Percentiles rank a stretch among this genome's conserved stretches.
Evolutionary conservation across 768 basidiomycete genomes (phyloP).

Genomic region (Mycena venus): DNA sequence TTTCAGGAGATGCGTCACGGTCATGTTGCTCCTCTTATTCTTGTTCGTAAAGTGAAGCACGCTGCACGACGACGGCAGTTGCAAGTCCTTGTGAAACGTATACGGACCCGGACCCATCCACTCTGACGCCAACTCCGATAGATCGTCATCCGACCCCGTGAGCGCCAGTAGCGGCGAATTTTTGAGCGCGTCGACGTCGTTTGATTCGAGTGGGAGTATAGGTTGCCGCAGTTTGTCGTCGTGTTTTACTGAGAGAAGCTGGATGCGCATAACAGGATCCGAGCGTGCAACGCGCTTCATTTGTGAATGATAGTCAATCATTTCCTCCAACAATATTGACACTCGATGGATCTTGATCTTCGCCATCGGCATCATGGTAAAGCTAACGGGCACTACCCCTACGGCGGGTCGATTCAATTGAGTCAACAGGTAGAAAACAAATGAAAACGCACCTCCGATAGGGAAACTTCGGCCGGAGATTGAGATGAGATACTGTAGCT

Average conservation of each 20-base stretch:
- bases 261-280: slow-evolving; percentile 71
- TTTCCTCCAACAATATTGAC: slow-evolving; percentile 84
- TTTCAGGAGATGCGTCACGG: slow-evolving; percentile 83
- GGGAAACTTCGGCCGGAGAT: slow-evolving; percentile 83
- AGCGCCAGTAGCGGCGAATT: slow-evolving; percentile 76
- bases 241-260: slow-evolving; percentile 73
- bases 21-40: slow-evolving; percentile 81
- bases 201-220: slow-evolving; percentile 84
- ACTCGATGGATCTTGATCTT: slow-evolving; percentile 88
- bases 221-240: slow-evolving; percentile 66
- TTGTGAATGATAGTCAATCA: slow-evolving; percentile 83
- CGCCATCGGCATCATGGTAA: slow-evolving; percentile 86
- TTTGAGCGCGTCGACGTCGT: slow-evolving; percentile 71
- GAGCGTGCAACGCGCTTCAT: slow-evolving; percentile 77
- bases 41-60: slow-evolving; percentile 83
- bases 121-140: slow-evolving; percentile 68
- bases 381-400: slow-evolving; percentile 80
- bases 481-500: slow-evolving; percentile 85
- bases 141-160: slow-evolving; percentile 61
- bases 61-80: slow-evolving; percentile 75
- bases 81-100: slow-evolving; percentile 78
- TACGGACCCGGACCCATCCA: slow-evolving; percentile 90
- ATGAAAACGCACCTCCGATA: slow-evolving; percentile 62
- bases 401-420: not conserved
- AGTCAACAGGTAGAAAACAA: not conserved